Percentiles rank a stretch among this genome's conserved stretches.
These are phyloP conservation scores for Dendrobium officinale DNA, from an alignment of 106 monocot genomes.

Conservation along the genomic window DNA sequence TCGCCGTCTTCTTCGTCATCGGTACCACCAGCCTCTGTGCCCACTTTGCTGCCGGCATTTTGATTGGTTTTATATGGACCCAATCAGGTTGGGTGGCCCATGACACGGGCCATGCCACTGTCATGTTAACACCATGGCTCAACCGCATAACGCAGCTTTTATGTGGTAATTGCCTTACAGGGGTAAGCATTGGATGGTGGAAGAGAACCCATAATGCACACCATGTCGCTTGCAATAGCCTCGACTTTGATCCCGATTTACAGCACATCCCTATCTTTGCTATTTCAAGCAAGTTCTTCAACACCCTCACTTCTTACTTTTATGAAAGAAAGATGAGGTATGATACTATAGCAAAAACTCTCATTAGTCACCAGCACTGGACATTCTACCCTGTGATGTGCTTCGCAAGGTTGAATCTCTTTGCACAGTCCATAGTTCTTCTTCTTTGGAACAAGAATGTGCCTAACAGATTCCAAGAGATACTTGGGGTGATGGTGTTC, in stretches of 20 bases:
- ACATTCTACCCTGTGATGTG: background rate
- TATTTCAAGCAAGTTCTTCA: too few species aligned
- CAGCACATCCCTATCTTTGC: too few species aligned
- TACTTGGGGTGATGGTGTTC: slow-evolving; percentile 20
- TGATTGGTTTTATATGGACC: slow-evolving; percentile 38
- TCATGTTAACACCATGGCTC: slow-evolving; percentile 17
- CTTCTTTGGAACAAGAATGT: slow-evolving; percentile 17
- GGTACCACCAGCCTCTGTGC: slow-evolving; percentile 8
- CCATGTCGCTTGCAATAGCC: too few species aligned
- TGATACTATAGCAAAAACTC: background rate
- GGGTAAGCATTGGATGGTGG: too few species aligned
- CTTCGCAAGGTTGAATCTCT: background rate
- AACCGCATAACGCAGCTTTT: too few species aligned
- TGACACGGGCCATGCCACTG: slow-evolving; percentile 26
- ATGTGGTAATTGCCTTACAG: too few species aligned
- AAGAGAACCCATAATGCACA: too few species aligned
- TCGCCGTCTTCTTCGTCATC: slow-evolving; percentile 18
- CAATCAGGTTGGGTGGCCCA: slow-evolving; percentile 42
- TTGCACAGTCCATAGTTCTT: background rate
- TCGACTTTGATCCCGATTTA: too few species aligned
- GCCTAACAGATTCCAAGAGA: slow-evolving; percentile 18
- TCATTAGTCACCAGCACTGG: background rate
- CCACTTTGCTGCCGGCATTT: slow-evolving; percentile 16
- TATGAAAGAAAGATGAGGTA: slow-evolving; percentile 1
- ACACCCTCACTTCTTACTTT: too few species aligned